These are phyloP conservation scores for Scortechinia acanthostroma DNA, from an alignment of 2,329 filamentous ascomycete species.

Conservation along the genomic window DNA sequence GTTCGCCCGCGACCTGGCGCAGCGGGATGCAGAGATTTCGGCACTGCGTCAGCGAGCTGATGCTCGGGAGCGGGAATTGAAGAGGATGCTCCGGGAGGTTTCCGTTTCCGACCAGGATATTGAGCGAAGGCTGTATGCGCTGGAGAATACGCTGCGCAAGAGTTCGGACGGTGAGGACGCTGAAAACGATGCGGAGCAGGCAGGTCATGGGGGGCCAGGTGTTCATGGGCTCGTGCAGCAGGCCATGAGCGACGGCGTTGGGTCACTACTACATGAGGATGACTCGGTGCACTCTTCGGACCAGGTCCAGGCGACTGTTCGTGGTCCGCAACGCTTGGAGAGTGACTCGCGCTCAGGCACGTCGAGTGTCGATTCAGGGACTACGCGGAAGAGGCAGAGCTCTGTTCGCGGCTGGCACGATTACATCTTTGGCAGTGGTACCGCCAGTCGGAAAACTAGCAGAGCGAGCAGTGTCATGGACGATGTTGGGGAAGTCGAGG, in stretches of 20 bases:
- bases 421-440: not conserved
- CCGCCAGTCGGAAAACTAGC: not conserved
- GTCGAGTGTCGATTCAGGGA: not conserved
- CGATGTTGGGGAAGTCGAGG: not conserved
- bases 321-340: not conserved
- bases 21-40: not conserved
- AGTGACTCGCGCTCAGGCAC: not conserved
- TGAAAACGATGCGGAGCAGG: not conserved
- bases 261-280: not conserved
- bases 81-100: not conserved
- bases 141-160: too few species aligned
- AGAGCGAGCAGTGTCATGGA: not conserved
- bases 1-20: not conserved
- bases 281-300: not conserved
- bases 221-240: not conserved
- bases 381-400: not conserved
- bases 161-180: not conserved
- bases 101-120: conserved; percentile 2
- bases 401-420: not conserved
- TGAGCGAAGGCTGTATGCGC: conserved; percentile 1
- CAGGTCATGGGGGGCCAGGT: not conserved
- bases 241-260: not conserved
- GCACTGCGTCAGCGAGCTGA: not conserved
- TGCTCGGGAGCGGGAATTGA: not conserved
- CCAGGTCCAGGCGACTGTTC: not conserved